These are phyloP conservation scores for Arctium minus DNA, from an alignment of 129 eudicot species.

Conservation along the genomic window DNA sequence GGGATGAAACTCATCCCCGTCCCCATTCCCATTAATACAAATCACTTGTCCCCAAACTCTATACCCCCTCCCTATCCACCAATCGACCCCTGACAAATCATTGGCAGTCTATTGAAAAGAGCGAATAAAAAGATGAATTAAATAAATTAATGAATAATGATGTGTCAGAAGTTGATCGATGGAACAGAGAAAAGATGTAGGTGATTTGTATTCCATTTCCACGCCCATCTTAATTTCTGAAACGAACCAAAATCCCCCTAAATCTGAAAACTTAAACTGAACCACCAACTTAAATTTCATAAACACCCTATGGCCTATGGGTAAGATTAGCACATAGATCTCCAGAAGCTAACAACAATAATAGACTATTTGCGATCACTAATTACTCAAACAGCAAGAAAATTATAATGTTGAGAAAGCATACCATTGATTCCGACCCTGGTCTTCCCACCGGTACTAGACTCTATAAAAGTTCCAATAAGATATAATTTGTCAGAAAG, in stretches of 20 bases:
- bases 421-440: constrained; percentile 91
- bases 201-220: background rate
- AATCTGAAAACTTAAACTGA: background rate
- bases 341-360: background rate
- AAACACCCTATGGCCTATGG: background rate
- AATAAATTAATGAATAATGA: too few species aligned
- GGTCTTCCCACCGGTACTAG: constrained; percentile 57
- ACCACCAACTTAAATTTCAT: background rate
- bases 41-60: too few species aligned
- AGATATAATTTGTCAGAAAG: background rate
- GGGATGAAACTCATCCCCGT: background rate
- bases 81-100: too few species aligned
- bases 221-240: background rate
- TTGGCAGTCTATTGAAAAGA: too few species aligned
- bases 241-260: background rate
- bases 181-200: background rate
- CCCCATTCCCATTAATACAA: background rate
- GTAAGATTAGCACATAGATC: background rate
- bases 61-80: too few species aligned
- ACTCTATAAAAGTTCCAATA: constrained; percentile 33
- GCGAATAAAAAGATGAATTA: background rate
- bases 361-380: background rate
- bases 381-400: background rate
- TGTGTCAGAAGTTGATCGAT: background rate
- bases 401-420: background rate